Percentiles rank a stretch among this genome's conserved stretches.
These are phyloP conservation scores for Trypanosoma boissoni DNA, from an alignment of 208 protist genomes.

Conservation along the genomic window DNA sequence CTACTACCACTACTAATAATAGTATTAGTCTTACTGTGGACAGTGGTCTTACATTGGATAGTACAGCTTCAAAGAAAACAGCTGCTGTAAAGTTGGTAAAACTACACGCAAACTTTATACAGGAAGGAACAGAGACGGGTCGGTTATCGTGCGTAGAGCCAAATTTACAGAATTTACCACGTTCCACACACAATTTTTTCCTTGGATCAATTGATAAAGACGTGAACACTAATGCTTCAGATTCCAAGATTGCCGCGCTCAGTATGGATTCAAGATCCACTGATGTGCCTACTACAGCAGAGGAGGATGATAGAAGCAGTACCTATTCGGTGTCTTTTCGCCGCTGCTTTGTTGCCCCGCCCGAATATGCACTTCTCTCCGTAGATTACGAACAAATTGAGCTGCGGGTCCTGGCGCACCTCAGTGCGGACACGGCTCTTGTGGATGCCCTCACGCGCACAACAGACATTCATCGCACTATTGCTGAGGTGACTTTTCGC, in stretches of 20 bases:
- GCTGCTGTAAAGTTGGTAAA: slow-evolving; percentile 15
- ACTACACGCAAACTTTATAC: slow-evolving; percentile 81
- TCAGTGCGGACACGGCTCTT: slow-evolving; percentile 67
- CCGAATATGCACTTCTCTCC: slow-evolving; percentile 58
- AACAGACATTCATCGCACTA: slow-evolving; percentile 71
- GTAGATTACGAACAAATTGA: slow-evolving; percentile 93
- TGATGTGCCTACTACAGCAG: neutral
- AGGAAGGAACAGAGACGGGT: slow-evolving; percentile 88
- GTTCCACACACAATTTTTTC: slow-evolving; percentile 25
- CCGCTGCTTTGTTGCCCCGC: slow-evolving; percentile 70
- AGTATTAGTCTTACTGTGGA: neutral
- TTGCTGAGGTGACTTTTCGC: slow-evolving; percentile 76
- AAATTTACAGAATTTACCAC: slow-evolving; percentile 89
- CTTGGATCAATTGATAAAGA: slow-evolving; percentile 3
- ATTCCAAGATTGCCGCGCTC: slow-evolving; percentile 8
- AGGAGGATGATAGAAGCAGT: slow-evolving; percentile 7
- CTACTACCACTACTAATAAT: neutral
- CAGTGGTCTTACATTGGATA: neutral
- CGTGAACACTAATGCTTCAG: neutral
- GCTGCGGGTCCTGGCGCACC: slow-evolving; percentile 86
- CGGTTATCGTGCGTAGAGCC: slow-evolving; percentile 86
- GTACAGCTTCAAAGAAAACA: neutral
- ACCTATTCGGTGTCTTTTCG: slow-evolving; percentile 61
- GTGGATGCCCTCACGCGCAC: slow-evolving; percentile 57
- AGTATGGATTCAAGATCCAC: no score